Evolutionary conservation across 345 rosid genomes (phyloP), one percentile per base, ranked within the genome.

Genomic region (Combretum micranthum): DNA sequence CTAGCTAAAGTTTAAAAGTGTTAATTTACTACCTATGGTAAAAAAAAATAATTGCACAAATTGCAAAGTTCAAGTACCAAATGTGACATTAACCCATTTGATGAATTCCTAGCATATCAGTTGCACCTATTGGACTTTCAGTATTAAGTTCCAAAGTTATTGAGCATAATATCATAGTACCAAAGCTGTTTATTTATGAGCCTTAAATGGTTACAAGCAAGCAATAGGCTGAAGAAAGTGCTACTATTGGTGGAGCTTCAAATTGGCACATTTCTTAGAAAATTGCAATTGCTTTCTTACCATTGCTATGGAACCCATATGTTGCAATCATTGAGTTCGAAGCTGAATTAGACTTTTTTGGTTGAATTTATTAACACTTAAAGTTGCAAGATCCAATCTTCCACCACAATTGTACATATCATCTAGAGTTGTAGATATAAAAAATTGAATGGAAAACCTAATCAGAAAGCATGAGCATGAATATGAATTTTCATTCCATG

Each of bases 31-130:
- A n/a, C n/a, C n/a, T n/a, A n/a, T n/a, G n/a, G n/a, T n/a, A n/a
- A n/a, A n/a, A n/a, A n/a, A n/a, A n/a, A n/a, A n/a, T n/a, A n/a
- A n/a, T n/a, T n/a, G n/a, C n/a, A n/a, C n/a, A n/a, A n/a, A n/a
- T n/a, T n/a, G n/a, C n/a, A n/a, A n/a, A n/a, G n/a, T n/a, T n/a
- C n/a, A n/a, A n/a, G n/a, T n/a, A n/a, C n/a, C n/a, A n/a, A n/a
- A n/a, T n/a, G n/a, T n/a, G n/a, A n/a, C n/a, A n/a, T n/a, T n/a
- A n/a, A n/a, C n/a, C n/a, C n/a, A n/a, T n/a, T n/a, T n/a, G n/a
- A n/a, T n/a, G n/a, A n/a, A n/a, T n/a, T n/a, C 89, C 89, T 6
- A 83, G 79, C 82, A 80, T 75, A 53, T 75, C 85, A 46, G 80
- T 83, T 32, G 75, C 50, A 47, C 79, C 73, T 13, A 80, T 81